phyloP scores from a whole-genome alignment of 2,329 filamentous ascomycete species.

The Xylaria arbuscula region DNA sequence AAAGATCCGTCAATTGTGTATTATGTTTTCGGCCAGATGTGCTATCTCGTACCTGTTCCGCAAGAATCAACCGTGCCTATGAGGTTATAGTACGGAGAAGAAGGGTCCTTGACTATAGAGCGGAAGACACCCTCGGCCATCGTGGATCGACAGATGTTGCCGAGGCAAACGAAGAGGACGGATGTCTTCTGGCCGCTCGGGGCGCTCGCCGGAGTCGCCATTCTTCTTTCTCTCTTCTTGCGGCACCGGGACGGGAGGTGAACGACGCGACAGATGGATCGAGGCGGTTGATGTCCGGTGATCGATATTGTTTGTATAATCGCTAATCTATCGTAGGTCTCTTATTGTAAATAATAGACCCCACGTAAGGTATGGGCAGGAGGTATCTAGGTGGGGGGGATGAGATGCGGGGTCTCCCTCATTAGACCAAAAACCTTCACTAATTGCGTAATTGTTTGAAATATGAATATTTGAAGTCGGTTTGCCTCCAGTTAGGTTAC shows the following conservation, averaged over 20 bases:
- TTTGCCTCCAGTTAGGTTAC: no score
- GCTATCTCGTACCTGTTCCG: constrained; percentile 72
- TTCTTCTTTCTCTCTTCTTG: not conserved
- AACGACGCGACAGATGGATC: not conserved
- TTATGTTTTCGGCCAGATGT: not conserved
- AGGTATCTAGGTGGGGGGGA: not conserved
- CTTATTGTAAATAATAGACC: not conserved
- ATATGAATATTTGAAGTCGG: not conserved
- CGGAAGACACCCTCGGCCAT: constrained; percentile 97
- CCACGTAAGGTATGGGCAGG: not conserved
- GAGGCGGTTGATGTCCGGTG: not conserved
- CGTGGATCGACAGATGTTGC: constrained; percentile 93
- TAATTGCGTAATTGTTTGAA: not conserved
- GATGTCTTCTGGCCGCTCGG: constrained; percentile 59
- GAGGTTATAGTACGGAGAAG: constrained; percentile 65
- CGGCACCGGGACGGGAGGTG: not conserved
- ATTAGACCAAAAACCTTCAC: constrained; percentile 7
- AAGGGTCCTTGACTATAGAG: constrained; percentile 68
- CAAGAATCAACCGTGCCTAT: constrained; percentile 84
- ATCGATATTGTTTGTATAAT: not conserved
- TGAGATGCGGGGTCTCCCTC: constrained; percentile 23
- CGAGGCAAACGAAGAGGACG: constrained; percentile 94
- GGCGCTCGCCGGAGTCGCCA: constrained; percentile 35
- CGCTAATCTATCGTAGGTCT: not conserved
- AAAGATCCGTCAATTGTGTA: constrained; percentile 14